Evolutionary conservation across 129 eudicot species (phyloP).

Genomic region (Helichrysum umbraculigerum): DNA sequence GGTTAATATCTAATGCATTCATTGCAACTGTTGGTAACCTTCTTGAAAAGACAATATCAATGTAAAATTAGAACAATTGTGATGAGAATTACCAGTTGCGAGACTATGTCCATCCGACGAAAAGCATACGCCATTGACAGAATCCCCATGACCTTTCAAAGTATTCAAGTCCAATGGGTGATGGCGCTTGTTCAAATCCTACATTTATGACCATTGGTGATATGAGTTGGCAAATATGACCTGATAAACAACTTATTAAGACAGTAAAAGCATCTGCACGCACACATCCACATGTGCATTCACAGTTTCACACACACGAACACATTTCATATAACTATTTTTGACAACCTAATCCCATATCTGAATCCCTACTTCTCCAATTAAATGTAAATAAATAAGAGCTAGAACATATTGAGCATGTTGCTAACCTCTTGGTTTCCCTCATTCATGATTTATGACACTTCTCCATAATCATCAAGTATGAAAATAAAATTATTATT

Average conservation of each 20-base stretch:
- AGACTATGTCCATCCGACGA: slow-evolving; percentile 75
- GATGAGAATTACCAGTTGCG: slow-evolving; percentile 70
- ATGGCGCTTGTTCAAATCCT: slow-evolving; percentile 84
- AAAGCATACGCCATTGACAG: slow-evolving; percentile 75
- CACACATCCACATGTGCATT: background rate
- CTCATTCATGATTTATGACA: background rate
- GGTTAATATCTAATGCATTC: background rate
- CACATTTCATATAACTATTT: background rate
- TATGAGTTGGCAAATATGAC: slow-evolving; percentile 9
- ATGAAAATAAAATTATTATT: too few relatives aligned
- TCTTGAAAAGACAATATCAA: slow-evolving; percentile 15
- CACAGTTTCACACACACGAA: background rate
- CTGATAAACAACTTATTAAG: slow-evolving; percentile 12
- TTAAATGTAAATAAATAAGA: background rate
- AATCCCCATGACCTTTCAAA: slow-evolving; percentile 93
- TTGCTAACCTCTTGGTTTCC: background rate
- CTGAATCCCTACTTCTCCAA: background rate
- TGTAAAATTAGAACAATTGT: slow-evolving; percentile 18
- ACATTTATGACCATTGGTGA: slow-evolving; percentile 32
- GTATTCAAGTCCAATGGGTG: slow-evolving; percentile 94
- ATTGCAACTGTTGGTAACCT: slow-evolving; percentile 7
- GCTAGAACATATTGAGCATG: background rate
- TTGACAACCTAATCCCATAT: background rate
- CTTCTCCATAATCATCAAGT: background rate
- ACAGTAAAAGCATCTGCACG: background rate